Evolutionary conservation across 495 filamentous ascomycete species (phyloP).

Genomic region (Aspergillus leporis): DNA sequence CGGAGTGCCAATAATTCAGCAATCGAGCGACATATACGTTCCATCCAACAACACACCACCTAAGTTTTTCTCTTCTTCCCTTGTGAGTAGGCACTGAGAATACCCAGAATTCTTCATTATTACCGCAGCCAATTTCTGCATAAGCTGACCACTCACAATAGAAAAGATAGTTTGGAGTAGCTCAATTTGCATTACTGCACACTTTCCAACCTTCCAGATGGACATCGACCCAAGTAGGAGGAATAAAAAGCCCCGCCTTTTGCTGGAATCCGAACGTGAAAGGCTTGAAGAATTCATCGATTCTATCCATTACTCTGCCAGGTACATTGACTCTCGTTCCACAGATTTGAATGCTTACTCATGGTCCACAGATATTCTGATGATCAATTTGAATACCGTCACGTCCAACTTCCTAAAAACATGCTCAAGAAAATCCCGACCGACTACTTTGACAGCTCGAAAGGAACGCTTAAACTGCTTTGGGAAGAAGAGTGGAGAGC

Average conservation of each 20-base stretch:
- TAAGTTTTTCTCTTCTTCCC: background rate
- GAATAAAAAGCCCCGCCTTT: constrained; percentile 77
- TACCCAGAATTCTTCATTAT: background rate
- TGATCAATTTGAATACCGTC: constrained; percentile 85
- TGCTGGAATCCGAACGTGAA: constrained; percentile 78
- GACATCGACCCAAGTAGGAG: constrained; percentile 81
- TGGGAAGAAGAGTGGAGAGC: constrained; percentile 99
- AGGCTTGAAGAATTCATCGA: constrained; percentile 89
- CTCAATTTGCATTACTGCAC: background rate
- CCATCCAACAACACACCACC: background rate
- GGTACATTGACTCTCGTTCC: constrained; percentile 54
- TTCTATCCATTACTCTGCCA: constrained; percentile 89
- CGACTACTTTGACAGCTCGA: constrained; percentile 88
- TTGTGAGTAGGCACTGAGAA: background rate
- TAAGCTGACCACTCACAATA: background rate
- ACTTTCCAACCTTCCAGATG: constrained; percentile 29
- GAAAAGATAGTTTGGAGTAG: background rate
- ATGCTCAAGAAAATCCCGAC: constrained; percentile 97
- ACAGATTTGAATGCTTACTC: background rate
- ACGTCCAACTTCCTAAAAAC: constrained; percentile 93
- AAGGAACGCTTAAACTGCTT: constrained; percentile 91
- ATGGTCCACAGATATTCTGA: constrained; percentile 71
- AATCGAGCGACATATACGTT: background rate
- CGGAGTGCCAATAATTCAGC: background rate
- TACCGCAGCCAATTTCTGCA: background rate